phyloP scores from a whole-genome alignment of 2,329 filamentous ascomycete species.

The Alternaria incomplexa region DNA sequence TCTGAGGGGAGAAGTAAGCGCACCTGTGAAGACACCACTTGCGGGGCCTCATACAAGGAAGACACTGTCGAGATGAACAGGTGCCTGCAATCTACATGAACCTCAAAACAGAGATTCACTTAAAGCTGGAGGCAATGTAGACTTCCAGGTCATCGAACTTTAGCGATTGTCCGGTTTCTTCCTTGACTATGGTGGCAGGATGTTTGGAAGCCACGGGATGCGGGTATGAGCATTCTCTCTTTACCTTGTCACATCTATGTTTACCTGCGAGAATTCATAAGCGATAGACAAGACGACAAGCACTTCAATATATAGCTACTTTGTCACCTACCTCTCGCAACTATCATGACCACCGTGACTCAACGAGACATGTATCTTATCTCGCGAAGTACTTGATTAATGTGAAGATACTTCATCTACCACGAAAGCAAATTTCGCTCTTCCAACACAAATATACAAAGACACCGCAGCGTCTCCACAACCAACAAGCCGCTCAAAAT shows the following conservation, averaged over 20 bases:
- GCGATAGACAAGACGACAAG: background rate
- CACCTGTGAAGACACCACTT: background rate
- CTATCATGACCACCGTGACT: background rate
- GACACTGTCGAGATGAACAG: background rate
- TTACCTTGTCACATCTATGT: background rate
- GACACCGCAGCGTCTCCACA: background rate
- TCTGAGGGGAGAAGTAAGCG: too few relatives aligned
- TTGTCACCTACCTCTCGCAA: background rate
- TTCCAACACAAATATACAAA: background rate
- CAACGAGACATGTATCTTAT: background rate
- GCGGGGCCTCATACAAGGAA: background rate
- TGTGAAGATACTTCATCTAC: background rate
- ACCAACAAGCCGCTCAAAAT: background rate
- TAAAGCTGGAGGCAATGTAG: background rate
- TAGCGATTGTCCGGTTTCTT: background rate
- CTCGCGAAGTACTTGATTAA: background rate
- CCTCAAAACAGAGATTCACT: background rate
- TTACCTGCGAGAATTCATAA: background rate
- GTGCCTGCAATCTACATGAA: background rate
- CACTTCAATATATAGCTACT: background rate
- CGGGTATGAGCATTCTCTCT: background rate
- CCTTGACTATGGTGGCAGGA: background rate
- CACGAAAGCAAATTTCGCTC: background rate
- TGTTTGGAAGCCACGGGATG: background rate
- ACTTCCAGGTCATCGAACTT: background rate